Evolutionary conservation across 2,329 filamentous ascomycete genomes (phyloP), one percentile per base, ranked within the genome.

Genomic region (Colletotrichum lupini): DNA sequence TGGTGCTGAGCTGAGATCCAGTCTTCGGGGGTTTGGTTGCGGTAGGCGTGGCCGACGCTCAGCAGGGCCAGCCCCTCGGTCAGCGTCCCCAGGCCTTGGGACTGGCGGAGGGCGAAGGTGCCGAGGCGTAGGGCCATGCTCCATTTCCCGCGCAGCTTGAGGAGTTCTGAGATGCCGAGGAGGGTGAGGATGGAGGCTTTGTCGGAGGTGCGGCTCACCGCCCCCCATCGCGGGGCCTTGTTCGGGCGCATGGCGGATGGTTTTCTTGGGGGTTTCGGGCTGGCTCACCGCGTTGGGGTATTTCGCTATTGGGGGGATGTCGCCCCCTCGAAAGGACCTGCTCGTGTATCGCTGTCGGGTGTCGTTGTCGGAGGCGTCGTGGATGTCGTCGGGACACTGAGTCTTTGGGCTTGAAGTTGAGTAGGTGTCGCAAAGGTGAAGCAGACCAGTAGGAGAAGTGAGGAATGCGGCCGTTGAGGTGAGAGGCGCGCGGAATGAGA

Each of bases 131-230:
- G 60, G 6, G 74, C 74, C 30, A 61, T 37, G 37, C 28, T 30
- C 74, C 74, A 75, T 68, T 75, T 75, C 2, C 74, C 72, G 53
- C 74, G 72, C 22, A 72, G 53, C 30, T 75, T 75, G 67, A 75
- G 67, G 16, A 74, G 4, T 55, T 74, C 74, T 3, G 72, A 63
- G 24, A 65, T 63, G 63, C 72, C 72, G 59, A 75, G 24, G n/a
- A 75, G 56, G 28, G 62, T 62, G 64, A 74, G 67, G 16, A 75
- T 68, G 28, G 74, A 70, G 26, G 52, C 67, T 46, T 67, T 75
- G 56, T 72, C 67, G 55, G 72, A 60, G 53, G 63, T 70, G 62
- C 72, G 71, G 71, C 74, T 74, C 67, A 74, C 73, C 72, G 72
- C 72, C 68, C 68, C 58, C 72, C 68, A 74, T 55, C 67, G 70